These are phyloP conservation scores for Rhodomyrtus psidioides DNA, from an alignment of 441 rosid genomes.

Conservation along the genomic window DNA sequence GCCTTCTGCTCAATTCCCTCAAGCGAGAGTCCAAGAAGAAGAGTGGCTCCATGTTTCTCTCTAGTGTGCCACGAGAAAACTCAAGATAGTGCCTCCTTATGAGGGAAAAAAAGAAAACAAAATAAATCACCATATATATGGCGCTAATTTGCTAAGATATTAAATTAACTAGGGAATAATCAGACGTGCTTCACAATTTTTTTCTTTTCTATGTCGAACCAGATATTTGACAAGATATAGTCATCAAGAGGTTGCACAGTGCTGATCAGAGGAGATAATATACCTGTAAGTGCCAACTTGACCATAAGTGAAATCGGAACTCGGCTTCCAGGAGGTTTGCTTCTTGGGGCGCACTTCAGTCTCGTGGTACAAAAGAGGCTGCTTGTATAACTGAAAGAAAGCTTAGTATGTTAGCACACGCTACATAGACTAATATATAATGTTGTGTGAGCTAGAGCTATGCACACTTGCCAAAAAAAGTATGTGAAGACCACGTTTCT, in stretches of 20 bases:
- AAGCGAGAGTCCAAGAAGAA: not conserved
- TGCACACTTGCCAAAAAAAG: too few relatives aligned
- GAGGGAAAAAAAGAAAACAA: too few relatives aligned
- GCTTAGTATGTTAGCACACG: not conserved
- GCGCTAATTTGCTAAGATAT: not conserved
- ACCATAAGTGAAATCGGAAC: not conserved
- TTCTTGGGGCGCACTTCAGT: not conserved
- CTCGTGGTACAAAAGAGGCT: not conserved
- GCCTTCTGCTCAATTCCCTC: too few relatives aligned
- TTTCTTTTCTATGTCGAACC: not conserved
- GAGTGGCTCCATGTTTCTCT: not conserved
- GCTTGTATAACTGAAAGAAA: not conserved
- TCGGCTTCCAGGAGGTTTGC: not conserved
- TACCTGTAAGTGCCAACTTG: not conserved
- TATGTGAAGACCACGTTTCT: not conserved
- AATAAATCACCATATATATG: not conserved
- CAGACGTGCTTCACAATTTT: too few relatives aligned
- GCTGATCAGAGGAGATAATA: not conserved
- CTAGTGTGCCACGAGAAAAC: not conserved
- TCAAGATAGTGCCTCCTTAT: not conserved
- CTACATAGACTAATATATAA: not conserved
- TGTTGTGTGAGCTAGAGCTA: not conserved
- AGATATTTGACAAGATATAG: not conserved
- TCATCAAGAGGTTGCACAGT: not conserved
- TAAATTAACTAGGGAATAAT: not conserved